A percentile compares a stretch with the other conserved stretches of the same genome.
phyloP scores from a whole-genome alignment of 495 filamentous ascomycete genomes.

The Trichodelitschia bisporula region DNA sequence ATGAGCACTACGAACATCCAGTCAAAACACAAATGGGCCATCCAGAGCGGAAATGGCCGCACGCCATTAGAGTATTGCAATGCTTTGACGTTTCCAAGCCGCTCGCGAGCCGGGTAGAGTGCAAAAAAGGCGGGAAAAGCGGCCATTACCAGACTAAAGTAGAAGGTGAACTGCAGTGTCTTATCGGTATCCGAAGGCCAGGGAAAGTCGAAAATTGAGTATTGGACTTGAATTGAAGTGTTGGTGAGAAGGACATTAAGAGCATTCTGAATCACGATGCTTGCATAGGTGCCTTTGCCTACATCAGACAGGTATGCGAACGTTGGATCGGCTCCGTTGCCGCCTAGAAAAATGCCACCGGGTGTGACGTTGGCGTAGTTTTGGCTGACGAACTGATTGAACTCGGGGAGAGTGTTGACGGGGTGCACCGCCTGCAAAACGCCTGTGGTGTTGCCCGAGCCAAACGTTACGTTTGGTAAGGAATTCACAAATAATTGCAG shows the following conservation, averaged over 20 bases:
- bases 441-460: constrained; percentile 2
- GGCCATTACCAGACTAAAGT: constrained; percentile 50
- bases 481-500: constrained; percentile 1
- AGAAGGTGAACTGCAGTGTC: constrained; percentile 54
- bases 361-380: constrained; percentile 43
- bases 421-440: constrained; percentile 19
- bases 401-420: constrained; percentile 38
- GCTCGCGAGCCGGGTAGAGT: constrained; percentile 62
- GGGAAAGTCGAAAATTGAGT: constrained; percentile 42
- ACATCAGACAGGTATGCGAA: constrained; percentile 34
- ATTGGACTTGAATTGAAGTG: constrained; percentile 39
- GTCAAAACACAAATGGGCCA: constrained; percentile 58
- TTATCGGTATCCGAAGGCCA: constrained; percentile 37
- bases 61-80: constrained; percentile 49
- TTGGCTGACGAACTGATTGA: constrained; percentile 34
- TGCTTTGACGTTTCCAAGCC: constrained; percentile 49
- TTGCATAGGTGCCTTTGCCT: constrained; percentile 14
- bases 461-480: constrained; percentile 3
- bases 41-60: constrained; percentile 39
- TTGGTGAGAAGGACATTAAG: constrained; percentile 39
- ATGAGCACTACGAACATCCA: constrained; percentile 38
- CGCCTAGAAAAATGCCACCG: constrained; percentile 50
- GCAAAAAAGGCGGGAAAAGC: constrained; percentile 67
- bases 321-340: constrained; percentile 23
- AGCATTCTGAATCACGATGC: constrained; percentile 47